These are phyloP conservation scores for Schizophyllum amplum DNA, from an alignment of 1,284 basidiomycete species.

Conservation along the genomic window DNA sequence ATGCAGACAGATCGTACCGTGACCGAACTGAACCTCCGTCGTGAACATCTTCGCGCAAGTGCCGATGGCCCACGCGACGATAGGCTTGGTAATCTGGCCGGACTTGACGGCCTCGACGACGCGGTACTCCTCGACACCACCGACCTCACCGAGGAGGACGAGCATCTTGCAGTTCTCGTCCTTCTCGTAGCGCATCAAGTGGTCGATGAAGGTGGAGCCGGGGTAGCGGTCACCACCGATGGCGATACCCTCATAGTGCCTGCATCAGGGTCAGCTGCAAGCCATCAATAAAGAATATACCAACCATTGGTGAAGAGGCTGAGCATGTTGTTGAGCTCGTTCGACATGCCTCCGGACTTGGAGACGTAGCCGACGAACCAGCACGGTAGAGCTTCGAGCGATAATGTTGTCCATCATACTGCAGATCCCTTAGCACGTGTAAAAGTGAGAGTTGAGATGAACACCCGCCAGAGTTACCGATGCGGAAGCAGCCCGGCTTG, in stretches of 20 bases:
- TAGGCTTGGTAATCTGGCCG: slow-evolving; percentile 94
- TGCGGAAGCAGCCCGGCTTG: slow-evolving; percentile 99
- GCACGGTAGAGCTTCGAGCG: slow-evolving; percentile 97
- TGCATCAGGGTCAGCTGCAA: too few species aligned
- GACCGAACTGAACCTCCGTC: slow-evolving; percentile 98
- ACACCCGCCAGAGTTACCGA: slow-evolving; percentile 97
- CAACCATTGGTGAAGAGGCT: slow-evolving; percentile 97
- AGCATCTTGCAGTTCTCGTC: slow-evolving; percentile 99
- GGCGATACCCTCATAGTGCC: slow-evolving; percentile 99
- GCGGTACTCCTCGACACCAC: slow-evolving; percentile 98
- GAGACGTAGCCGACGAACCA: slow-evolving; percentile 97
- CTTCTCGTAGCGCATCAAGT: slow-evolving; percentile 93
- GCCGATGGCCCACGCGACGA: slow-evolving; percentile 98
- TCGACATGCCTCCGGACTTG: slow-evolving; percentile 99
- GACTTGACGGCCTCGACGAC: slow-evolving; percentile 97
- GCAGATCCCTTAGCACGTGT: slow-evolving; percentile 3
- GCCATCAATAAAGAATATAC: too few species aligned
- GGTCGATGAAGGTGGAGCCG: slow-evolving; percentile 98
- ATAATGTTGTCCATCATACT: slow-evolving; percentile 99
- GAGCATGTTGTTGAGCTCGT: slow-evolving; percentile 99
- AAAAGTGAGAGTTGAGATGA: slow-evolving; percentile 19
- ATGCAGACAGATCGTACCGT: too few species aligned
- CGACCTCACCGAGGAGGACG: slow-evolving; percentile 96
- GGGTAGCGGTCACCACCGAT: slow-evolving; percentile 99
- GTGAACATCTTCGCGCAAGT: slow-evolving; percentile 99